Conservation (phyloP, 148 eudicot genomes). For the Nepenthes mirabilis region DNA sequence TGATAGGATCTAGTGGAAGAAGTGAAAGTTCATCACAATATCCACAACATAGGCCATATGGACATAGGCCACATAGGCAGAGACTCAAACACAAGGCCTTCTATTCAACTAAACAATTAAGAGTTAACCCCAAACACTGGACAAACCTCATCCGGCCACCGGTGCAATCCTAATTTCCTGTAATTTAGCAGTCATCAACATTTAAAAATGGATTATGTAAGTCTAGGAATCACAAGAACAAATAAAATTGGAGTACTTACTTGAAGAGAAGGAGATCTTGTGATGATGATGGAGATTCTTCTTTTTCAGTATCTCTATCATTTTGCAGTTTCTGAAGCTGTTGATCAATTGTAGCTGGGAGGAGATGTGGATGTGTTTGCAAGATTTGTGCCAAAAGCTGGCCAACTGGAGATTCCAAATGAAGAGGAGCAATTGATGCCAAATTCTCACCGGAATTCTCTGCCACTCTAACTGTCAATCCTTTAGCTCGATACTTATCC, state of each 20-base stretch:
- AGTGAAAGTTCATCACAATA: no score
- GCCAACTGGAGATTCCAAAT: slow-evolving; percentile 74
- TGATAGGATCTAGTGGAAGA: no score
- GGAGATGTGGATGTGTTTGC: slow-evolving; percentile 85
- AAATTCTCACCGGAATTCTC: slow-evolving; percentile 39
- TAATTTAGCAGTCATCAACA: no score
- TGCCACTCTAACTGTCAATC: slow-evolving; percentile 48
- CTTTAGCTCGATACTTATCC: slow-evolving; percentile 36
- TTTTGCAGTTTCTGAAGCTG: slow-evolving; percentile 82
- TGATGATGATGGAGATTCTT: slow-evolving; percentile 39
- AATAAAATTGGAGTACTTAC: slow-evolving; percentile 19
- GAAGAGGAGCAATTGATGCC: slow-evolving; percentile 63
- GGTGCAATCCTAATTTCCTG: no score
- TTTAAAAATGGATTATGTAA: neutral
- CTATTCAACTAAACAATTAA: no score
- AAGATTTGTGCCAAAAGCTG: slow-evolving; percentile 66
- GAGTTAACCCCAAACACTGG: no score
- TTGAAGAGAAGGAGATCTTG: slow-evolving; percentile 59
- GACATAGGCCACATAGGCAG: no score
- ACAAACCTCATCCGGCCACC: no score
- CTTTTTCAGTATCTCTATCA: slow-evolving; percentile 43
- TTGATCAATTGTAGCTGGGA: slow-evolving; percentile 83
- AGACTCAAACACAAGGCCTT: no score
- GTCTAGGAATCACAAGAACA: neutral
- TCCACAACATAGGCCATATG: no score